Evolutionary conservation across 2,329 filamentous ascomycete genomes (phyloP).

Genomic region (Davidsoniella neocaledoniae): DNA sequence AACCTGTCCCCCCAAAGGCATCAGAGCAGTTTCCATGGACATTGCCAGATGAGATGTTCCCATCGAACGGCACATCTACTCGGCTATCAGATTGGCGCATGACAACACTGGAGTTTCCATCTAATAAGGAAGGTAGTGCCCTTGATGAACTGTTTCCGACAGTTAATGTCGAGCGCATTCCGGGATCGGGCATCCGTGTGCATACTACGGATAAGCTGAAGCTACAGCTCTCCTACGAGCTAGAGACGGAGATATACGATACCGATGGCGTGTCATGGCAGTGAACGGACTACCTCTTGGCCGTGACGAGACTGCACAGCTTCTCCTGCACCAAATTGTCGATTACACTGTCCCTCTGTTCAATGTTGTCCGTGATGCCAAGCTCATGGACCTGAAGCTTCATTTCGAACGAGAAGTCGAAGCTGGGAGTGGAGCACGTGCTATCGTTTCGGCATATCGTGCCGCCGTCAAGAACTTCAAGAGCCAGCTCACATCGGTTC

Average conservation of each 20-base stretch:
- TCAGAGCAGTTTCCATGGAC: conserved; percentile 64
- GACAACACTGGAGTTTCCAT: conserved; percentile 48
- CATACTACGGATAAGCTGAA: conserved; percentile 36
- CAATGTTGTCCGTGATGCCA: conserved; percentile 54
- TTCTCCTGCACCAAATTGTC: conserved; percentile 59
- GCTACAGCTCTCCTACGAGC: conserved; percentile 50
- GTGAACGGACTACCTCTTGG: conserved; percentile 70
- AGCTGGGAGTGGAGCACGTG: conserved; percentile 7
- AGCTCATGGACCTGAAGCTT: conserved; percentile 58
- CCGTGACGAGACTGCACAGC: conserved; percentile 71
- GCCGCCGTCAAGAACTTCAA: conserved; percentile 14
- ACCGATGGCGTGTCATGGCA: conserved; percentile 53
- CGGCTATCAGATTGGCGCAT: conserved; percentile 54
- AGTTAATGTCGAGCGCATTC: conserved; percentile 15
- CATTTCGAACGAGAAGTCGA: conserved; percentile 18
- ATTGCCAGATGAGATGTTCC: conserved; percentile 57
- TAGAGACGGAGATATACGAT: conserved; percentile 19
- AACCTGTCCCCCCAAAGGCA: conserved; percentile 32
- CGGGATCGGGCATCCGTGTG: conserved; percentile 13
- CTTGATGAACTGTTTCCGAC: conserved; percentile 29
- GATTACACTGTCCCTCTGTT: conserved; percentile 74
- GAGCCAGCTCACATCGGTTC: conserved; percentile 12
- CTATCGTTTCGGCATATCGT: conserved; percentile 13
- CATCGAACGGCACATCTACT: conserved; percentile 59
- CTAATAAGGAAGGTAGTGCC: conserved; percentile 24